Percentiles rank a stretch among this genome's conserved stretches.
phyloP scores from a whole-genome alignment of 768 basidiomycete species.

The Holtermannia corniformis region DNA sequence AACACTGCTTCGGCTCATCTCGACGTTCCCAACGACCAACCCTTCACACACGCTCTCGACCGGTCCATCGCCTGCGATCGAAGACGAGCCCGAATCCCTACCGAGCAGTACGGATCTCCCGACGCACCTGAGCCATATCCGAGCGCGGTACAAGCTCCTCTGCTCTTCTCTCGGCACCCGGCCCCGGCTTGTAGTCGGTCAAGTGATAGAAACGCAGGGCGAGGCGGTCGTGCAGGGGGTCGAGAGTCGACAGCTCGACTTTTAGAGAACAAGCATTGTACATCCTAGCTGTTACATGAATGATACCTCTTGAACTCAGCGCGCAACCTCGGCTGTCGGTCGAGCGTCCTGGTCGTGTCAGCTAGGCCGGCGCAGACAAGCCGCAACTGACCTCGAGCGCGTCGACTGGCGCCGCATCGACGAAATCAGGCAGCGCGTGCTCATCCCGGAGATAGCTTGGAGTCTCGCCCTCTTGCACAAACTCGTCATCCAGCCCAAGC shows the following conservation, averaged over 20 bases:
- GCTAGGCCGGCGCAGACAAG: not conserved
- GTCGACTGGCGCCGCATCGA: constrained; percentile 77
- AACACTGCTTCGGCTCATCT: constrained; percentile 60
- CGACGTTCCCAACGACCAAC: constrained; percentile 68
- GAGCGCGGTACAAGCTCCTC: constrained; percentile 74
- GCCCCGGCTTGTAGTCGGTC: constrained; percentile 40
- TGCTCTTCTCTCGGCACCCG: constrained; percentile 71
- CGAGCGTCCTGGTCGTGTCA: constrained; percentile 1
- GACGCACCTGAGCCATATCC: constrained; percentile 69
- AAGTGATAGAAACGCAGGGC: not conserved
- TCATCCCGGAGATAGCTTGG: constrained; percentile 72
- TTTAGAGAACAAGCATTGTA: not conserved
- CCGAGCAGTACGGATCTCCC: constrained; percentile 52
- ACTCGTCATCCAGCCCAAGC: constrained; percentile 58
- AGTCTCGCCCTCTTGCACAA: constrained; percentile 71
- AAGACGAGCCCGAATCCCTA: constrained; percentile 14
- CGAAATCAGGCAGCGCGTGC: constrained; percentile 80
- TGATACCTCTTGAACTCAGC: not conserved
- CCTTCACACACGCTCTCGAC: constrained; percentile 45
- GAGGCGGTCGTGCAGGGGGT: not conserved
- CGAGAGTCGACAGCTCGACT: constrained; percentile 1
- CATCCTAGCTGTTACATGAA: not conserved
- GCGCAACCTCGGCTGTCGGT: constrained; percentile 19
- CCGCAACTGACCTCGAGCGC: constrained; percentile 22
- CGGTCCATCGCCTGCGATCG: not conserved